A percentile compares a stretch with the other conserved stretches of the same genome.
phyloP scores from a whole-genome alignment of 169 alveolate genomes.

The Cryptosporidium baileyi region DNA sequence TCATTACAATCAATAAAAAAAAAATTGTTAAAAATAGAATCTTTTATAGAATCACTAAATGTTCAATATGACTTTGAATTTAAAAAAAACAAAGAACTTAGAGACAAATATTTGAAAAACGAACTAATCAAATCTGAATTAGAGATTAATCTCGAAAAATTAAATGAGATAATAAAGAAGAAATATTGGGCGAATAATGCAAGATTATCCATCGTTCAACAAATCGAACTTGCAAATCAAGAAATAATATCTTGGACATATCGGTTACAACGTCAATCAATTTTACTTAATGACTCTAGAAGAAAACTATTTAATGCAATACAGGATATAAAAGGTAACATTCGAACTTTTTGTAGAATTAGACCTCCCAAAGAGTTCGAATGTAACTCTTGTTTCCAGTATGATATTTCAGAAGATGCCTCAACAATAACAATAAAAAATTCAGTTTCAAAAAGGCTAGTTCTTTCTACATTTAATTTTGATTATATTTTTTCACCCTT shows the following conservation, averaged over 20 bases:
- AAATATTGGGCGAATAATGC: conserved; percentile 67
- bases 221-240: conserved; percentile 66
- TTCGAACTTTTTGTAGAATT: conserved; percentile 78
- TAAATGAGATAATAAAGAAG: conserved; percentile 42
- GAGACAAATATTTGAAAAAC: neutral
- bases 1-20: neutral
- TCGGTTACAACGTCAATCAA: conserved; percentile 25
- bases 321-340: conserved; percentile 78
- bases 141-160: neutral
- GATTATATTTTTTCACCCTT: conserved; percentile 77
- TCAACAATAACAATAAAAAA: conserved; percentile 63
- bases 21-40: conserved; percentile 6
- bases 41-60: neutral
- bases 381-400: conserved; percentile 22
- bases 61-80: neutral
- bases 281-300: conserved; percentile 56
- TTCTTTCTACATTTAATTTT: conserved; percentile 73
- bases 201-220: conserved; percentile 57
- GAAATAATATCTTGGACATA: conserved; percentile 54
- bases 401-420: conserved; percentile 65
- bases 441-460: neutral
- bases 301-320: conserved; percentile 72
- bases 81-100: neutral
- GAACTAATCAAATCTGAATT: neutral
- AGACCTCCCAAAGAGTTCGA: conserved; percentile 71